phyloP scores from a whole-genome alignment of 140 eudicot genomes.

The Oenanthe javanica region DNA sequence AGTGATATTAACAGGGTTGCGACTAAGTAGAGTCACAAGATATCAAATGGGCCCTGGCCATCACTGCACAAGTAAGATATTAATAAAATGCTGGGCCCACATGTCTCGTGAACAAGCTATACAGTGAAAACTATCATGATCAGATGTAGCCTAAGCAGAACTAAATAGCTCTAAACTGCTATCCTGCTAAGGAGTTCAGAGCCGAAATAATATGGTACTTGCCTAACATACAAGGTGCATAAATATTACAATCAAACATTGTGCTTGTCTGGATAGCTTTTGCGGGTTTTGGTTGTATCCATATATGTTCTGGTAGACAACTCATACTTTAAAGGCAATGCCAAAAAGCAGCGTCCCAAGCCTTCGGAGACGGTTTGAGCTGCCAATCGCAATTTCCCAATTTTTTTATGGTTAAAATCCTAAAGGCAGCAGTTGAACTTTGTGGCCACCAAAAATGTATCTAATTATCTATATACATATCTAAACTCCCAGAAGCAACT shows the following conservation, averaged over 20 bases:
- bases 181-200: not conserved
- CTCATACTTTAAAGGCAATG: not conserved
- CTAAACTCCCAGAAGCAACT: not conserved
- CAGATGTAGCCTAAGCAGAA: not conserved
- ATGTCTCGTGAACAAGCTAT: not conserved
- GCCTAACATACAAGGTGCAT: not conserved
- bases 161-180: not conserved
- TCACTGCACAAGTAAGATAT: not conserved
- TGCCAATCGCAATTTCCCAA: not conserved
- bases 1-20: not conserved
- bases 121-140: not conserved
- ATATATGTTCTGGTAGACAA: no score
- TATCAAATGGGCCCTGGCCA: not conserved
- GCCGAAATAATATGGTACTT: not conserved
- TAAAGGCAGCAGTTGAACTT: not conserved
- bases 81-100: not conserved
- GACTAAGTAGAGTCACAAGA: not conserved
- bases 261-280: not conserved
- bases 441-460: not conserved
- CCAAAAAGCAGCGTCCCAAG: not conserved
- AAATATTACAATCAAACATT: not conserved
- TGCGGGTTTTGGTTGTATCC: not conserved
- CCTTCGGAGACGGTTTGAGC: not conserved
- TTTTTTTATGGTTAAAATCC: not conserved
- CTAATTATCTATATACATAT: not conserved